Conservation (phyloP, 176 grass and related monocot species). For the Ananas comosus region DNA sequence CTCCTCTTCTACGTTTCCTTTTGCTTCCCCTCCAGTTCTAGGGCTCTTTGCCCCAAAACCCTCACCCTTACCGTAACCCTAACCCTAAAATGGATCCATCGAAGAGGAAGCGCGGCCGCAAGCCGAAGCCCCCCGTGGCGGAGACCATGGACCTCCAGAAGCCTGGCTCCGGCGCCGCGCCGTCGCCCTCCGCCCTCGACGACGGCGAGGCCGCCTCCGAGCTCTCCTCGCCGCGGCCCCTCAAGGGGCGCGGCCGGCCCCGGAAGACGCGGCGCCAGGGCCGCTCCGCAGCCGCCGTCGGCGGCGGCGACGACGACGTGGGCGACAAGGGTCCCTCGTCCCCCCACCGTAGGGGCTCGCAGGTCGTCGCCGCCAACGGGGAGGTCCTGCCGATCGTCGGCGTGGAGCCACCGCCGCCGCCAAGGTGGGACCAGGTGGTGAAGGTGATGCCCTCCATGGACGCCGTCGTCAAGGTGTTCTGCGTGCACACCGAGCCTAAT, state of each 20-base stretch:
- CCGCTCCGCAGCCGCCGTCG: background rate
- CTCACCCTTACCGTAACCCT: background rate
- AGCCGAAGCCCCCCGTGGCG: background rate
- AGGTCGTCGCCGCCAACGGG: conserved; percentile 6
- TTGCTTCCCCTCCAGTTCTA: background rate
- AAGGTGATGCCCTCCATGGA: conserved; percentile 81
- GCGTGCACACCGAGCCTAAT: conserved; percentile 85
- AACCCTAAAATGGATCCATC: conserved; percentile 14
- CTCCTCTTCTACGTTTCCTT: background rate
- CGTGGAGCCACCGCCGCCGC: conserved; percentile 29
- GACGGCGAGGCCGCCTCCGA: conserved; percentile 13
- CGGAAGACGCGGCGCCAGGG: conserved; percentile 1
- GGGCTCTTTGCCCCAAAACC: background rate
- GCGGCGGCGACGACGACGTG: background rate
- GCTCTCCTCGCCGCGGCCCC: conserved; percentile 21
- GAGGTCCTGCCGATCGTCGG: background rate
- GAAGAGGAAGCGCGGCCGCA: conserved; percentile 19
- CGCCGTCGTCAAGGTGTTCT: conserved; percentile 96
- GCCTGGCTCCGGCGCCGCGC: background rate
- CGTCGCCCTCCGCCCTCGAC: conserved; percentile 21
- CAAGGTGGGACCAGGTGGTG: conserved; percentile 67
- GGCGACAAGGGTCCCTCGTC: background rate
- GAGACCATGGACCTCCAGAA: conserved; percentile 17
- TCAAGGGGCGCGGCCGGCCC: background rate
- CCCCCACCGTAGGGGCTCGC: background rate